Conservation (phyloP, 768 basidiomycete genomes). For the Daedalea quercina region DNA sequence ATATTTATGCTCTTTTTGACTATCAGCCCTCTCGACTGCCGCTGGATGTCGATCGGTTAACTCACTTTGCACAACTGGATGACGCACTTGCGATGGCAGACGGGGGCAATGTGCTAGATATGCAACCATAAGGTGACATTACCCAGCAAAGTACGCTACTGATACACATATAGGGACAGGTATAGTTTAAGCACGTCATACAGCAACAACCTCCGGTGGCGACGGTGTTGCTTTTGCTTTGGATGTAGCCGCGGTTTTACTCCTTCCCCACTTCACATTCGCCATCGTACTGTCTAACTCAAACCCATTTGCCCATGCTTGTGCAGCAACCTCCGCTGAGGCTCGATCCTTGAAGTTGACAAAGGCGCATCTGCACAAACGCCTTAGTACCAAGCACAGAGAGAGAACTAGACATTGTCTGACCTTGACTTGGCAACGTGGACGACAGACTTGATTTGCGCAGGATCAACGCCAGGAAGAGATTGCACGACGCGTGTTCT, state of each 20-base stretch:
- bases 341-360: slow-evolving; percentile 83
- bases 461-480: slow-evolving; percentile 53
- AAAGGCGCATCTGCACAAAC: slow-evolving; percentile 75
- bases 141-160: background rate
- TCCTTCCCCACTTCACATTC: slow-evolving; percentile 85
- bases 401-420: slow-evolving; percentile 6
- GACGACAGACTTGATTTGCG: slow-evolving; percentile 76
- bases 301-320: slow-evolving; percentile 85
- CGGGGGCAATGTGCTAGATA: too few species aligned
- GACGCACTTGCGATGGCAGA: too few species aligned
- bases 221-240: slow-evolving; percentile 23
- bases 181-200: background rate
- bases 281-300: slow-evolving; percentile 76
- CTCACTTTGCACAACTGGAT: too few species aligned
- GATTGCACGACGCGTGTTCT: slow-evolving; percentile 67
- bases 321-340: slow-evolving; percentile 83
- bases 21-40: background rate
- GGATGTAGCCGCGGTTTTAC: slow-evolving; percentile 34
- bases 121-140: background rate
- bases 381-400: too few species aligned
- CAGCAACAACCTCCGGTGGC: slow-evolving; percentile 1
- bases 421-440: slow-evolving; percentile 78
- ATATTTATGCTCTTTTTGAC: slow-evolving; percentile 31
- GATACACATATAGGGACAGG: background rate
- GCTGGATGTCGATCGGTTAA: background rate